These are phyloP conservation scores for Cryptococcus wingfieldii DNA, from an alignment of 1,284 basidiomycete genomes.

Conservation along the genomic window DNA sequence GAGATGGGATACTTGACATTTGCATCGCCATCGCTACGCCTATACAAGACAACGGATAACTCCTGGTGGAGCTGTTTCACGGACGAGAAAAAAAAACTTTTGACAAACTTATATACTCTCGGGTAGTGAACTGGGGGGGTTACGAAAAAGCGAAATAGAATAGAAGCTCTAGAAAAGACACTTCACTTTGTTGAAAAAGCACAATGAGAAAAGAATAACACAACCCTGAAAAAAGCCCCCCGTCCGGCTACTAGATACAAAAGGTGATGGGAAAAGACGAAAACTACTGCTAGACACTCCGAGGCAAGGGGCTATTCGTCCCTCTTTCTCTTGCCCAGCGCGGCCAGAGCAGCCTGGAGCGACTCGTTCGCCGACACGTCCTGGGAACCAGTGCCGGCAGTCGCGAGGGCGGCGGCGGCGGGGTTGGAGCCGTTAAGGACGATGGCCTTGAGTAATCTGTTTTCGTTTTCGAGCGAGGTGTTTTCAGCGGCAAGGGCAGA, in stretches of 20 bases:
- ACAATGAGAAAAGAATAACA: neutral
- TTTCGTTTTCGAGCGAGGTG: slow-evolving; percentile 83
- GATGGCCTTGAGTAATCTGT: slow-evolving; percentile 88
- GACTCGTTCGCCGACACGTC: slow-evolving; percentile 3
- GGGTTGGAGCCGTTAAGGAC: slow-evolving; percentile 69
- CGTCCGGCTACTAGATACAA: neutral
- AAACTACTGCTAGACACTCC: neutral
- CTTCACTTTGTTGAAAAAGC: too few species aligned
- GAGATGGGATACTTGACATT: too few species aligned
- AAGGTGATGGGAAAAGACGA: neutral
- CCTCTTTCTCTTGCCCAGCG: slow-evolving; percentile 34
- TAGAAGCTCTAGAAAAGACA: too few species aligned
- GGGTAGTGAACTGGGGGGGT: neutral
- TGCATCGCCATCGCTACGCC: too few species aligned
- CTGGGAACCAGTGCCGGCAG: neutral
- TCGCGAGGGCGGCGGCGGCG: slow-evolving; percentile 10
- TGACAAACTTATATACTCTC: too few species aligned
- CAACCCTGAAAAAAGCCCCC: neutral
- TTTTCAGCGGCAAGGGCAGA: slow-evolving; percentile 83
- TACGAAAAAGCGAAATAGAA: neutral
- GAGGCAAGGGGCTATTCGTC: slow-evolving; percentile 19
- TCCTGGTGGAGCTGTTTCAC: too few species aligned
- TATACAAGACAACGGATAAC: too few species aligned
- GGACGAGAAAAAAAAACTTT: too few species aligned
- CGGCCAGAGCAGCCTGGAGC: slow-evolving; percentile 30